Evolutionary conservation across 768 basidiomycete genomes (phyloP).

Genomic region (Galerina sulciceps): DNA sequence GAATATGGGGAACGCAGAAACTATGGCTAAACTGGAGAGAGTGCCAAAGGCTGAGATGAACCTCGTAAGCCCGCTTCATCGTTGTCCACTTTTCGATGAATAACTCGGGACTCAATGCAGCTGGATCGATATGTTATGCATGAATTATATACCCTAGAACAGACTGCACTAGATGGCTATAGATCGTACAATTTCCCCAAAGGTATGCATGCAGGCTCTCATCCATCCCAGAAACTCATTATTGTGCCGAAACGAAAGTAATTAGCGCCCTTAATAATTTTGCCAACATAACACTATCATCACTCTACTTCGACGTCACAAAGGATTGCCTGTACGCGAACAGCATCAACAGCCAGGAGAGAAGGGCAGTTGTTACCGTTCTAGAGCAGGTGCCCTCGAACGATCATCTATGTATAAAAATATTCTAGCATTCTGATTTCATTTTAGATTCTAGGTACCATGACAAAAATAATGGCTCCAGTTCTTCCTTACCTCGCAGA

Average conservation of each 20-base stretch:
- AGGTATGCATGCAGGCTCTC: constrained; percentile 48
- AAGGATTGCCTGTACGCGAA: constrained; percentile 91
- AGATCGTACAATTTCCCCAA: constrained; percentile 77
- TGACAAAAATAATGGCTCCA: constrained; percentile 78
- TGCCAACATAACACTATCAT: constrained; percentile 82
- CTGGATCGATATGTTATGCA: constrained; percentile 87
- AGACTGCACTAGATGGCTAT: constrained; percentile 70
- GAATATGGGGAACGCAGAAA: constrained; percentile 56
- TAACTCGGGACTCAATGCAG: constrained; percentile 39
- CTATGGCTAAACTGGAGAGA: constrained; percentile 32
- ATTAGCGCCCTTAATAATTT: constrained; percentile 76
- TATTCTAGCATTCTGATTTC: neutral
- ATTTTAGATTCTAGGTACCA: constrained; percentile 64
- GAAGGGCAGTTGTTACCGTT: constrained; percentile 71
- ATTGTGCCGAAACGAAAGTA: constrained; percentile 44
- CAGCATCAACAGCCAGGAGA: constrained; percentile 46
- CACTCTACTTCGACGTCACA: constrained; percentile 89
- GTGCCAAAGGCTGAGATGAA: constrained; percentile 56
- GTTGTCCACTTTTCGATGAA: neutral
- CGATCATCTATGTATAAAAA: neutral
- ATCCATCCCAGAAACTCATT: neutral
- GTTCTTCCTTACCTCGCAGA: constrained; percentile 91
- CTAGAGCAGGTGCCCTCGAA: constrained; percentile 60
- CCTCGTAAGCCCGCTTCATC: constrained; percentile 51
- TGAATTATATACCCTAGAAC: constrained; percentile 77